These are phyloP conservation scores for Fraxinus cuspidata DNA, from an alignment of 257 asterid species.

Conservation along the genomic window DNA sequence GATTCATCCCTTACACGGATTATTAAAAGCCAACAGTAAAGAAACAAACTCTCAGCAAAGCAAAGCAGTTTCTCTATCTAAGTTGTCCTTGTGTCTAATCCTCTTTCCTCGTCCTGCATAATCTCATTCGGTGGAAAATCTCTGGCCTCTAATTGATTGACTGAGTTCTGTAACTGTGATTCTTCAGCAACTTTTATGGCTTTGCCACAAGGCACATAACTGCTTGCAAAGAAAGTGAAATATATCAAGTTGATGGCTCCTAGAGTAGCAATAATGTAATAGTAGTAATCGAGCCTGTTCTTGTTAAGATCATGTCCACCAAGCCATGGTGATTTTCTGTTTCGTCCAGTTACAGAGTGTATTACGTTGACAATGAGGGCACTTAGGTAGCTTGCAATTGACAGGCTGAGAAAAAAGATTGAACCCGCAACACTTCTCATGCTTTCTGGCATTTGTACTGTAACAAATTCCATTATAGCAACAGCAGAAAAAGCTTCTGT, in stretches of 20 bases:
- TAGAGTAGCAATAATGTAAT: constrained; percentile 47
- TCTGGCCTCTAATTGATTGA: not conserved
- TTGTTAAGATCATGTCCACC: constrained; percentile 67
- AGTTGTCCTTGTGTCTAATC: not conserved
- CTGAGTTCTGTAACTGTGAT: constrained; percentile 1
- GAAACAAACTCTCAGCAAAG: not conserved
- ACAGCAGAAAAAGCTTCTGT: constrained; percentile 70
- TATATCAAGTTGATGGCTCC: constrained; percentile 54
- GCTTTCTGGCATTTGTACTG: constrained; percentile 56
- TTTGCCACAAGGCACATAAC: constrained; percentile 29
- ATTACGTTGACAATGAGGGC: constrained; percentile 53
- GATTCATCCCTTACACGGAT: not conserved
- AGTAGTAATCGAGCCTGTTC: constrained; percentile 66
- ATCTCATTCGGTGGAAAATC: not conserved
- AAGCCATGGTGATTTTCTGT: constrained; percentile 52
- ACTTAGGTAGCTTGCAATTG: constrained; percentile 60
- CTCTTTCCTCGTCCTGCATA: not conserved
- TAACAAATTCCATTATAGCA: constrained; percentile 66
- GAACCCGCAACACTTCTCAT: constrained; percentile 75
- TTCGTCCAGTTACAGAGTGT: constrained; percentile 32
- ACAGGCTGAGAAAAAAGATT: constrained; percentile 56
- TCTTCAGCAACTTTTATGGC: constrained; percentile 3
- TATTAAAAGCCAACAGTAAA: not conserved
- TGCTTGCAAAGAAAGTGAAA: constrained; percentile 51
- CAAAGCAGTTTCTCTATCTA: not conserved